These are phyloP conservation scores for Jamesozyma jinghongensis DNA, from an alignment of 805 yeast genomes.

Conservation along the genomic window DNA sequence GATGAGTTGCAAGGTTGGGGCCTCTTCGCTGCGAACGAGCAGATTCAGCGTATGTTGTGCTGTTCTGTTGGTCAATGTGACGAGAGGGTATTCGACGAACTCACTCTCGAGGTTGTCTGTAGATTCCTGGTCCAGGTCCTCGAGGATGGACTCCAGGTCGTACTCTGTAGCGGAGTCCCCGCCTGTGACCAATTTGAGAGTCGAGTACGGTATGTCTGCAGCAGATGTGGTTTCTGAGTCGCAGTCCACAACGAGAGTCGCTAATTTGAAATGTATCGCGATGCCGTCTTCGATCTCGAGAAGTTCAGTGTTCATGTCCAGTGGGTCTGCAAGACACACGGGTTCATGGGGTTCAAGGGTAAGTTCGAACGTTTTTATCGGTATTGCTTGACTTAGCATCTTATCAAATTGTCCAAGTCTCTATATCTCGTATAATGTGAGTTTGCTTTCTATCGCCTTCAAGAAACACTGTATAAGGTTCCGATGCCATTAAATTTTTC, in stretches of 20 bases:
- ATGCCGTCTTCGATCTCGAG: not conserved
- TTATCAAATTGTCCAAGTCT: no score
- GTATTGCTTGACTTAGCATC: no score
- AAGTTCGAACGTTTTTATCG: not conserved
- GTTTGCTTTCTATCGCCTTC: no score
- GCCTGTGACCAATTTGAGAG: no score
- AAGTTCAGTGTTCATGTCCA: not conserved
- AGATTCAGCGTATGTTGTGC: slow-evolving; percentile 77
- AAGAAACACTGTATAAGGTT: no score
- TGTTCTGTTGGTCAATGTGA: slow-evolving; percentile 75
- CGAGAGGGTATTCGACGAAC: slow-evolving; percentile 67
- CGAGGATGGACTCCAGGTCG: slow-evolving; percentile 38
- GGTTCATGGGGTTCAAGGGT: not conserved
- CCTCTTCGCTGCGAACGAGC: slow-evolving; percentile 83
- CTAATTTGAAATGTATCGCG: not conserved
- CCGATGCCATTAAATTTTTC: no score
- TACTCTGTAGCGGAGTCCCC: not conserved
- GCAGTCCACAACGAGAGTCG: not conserved
- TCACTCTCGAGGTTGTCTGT: slow-evolving; percentile 50
- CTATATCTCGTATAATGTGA: no score
- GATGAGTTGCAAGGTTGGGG: slow-evolving; percentile 65
- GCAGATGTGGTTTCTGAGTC: not conserved
- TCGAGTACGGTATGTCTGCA: not conserved
- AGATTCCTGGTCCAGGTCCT: slow-evolving; percentile 22
- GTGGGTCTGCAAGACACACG: not conserved